Evolutionary conservation across 1,139 yeast species (phyloP).

Genomic region (Meyerozyma carpophila): DNA sequence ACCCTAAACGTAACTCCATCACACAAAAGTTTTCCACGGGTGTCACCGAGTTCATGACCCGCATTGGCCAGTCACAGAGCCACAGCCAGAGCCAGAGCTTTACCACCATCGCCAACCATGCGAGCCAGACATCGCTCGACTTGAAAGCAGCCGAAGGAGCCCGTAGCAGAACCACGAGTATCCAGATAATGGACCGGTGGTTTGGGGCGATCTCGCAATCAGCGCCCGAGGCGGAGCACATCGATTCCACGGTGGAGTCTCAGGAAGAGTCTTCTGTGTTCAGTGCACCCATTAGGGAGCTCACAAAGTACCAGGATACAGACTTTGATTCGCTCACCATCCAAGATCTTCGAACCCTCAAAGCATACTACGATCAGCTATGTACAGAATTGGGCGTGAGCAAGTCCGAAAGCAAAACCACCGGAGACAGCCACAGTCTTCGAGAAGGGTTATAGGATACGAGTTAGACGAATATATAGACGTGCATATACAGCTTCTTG

Average conservation of each 20-base stretch:
- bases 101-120: constrained; percentile 15
- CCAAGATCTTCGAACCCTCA: constrained; percentile 29
- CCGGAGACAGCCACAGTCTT: constrained; percentile 6
- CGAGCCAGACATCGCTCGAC: constrained; percentile 5
- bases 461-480: neutral
- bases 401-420: constrained; percentile 11
- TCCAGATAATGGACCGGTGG: constrained; percentile 45
- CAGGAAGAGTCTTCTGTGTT: constrained; percentile 4
- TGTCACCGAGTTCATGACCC: constrained; percentile 40
- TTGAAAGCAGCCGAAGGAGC: constrained; percentile 21
- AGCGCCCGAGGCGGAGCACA: neutral
- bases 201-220: constrained; percentile 10
- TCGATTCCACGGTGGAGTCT: neutral
- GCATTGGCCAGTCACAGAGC: constrained; percentile 16
- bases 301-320: constrained; percentile 26
- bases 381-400: constrained; percentile 16
- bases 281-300: constrained; percentile 15
- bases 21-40: constrained; percentile 38
- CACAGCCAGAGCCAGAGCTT: constrained; percentile 17
- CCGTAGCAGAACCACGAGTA: constrained; percentile 33
- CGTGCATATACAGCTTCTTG: neutral
- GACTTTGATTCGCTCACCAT: constrained; percentile 36
- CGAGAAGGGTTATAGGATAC: neutral
- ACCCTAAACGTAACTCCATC: constrained; percentile 25
- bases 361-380: constrained; percentile 33